A percentile compares a stretch with the other conserved stretches of the same genome.
phyloP scores from a whole-genome alignment of 441 rosid genomes.

The Mallotus repandus region DNA sequence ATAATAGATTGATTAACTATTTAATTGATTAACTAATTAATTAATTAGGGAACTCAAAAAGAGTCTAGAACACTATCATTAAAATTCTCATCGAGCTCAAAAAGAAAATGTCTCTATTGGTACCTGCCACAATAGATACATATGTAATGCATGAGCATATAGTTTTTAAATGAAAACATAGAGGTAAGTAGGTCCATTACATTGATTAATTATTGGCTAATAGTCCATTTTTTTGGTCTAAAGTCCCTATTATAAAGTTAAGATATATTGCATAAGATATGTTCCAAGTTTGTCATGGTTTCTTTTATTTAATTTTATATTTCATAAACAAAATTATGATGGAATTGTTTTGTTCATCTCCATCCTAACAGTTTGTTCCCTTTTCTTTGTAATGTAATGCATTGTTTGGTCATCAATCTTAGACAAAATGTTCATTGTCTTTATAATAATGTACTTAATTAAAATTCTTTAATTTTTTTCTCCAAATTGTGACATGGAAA shows the following conservation, averaged over 20 bases:
- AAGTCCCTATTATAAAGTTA: constrained; percentile 8
- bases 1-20: no score
- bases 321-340: neutral
- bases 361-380: neutral
- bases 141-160: neutral
- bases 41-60: constrained; percentile 3
- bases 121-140: neutral
- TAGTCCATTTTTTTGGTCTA: constrained; percentile 11
- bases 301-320: neutral
- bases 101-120: neutral
- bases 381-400: neutral
- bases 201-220: neutral
- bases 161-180: neutral
- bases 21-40: neutral
- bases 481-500: neutral
- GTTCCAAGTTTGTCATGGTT: constrained; percentile 1
- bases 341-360: neutral
- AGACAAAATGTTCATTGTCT: constrained; percentile 6
- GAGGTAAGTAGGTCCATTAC: constrained; percentile 7
- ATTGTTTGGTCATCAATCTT: constrained; percentile 18
- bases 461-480: neutral
- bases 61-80: constrained; percentile 5
- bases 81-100: neutral
- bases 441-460: neutral
- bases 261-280: neutral